Conservation (phyloP, 2,329 filamentous ascomycete genomes). For the Clarireedia sp. region DNA sequence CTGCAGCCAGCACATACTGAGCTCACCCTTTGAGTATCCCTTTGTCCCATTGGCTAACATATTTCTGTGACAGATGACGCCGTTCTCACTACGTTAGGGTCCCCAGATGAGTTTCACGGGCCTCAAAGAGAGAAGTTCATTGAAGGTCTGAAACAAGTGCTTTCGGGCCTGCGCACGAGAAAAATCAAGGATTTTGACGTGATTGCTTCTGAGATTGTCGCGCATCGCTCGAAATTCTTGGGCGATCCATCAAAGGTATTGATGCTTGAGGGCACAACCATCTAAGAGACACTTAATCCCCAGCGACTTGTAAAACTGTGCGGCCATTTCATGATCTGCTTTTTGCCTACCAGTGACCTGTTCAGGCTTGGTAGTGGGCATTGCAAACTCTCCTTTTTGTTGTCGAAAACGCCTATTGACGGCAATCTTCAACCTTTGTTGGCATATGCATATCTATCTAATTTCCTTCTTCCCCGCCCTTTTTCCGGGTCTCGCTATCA, state of each 20-base stretch:
- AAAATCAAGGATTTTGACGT: constrained; percentile 58
- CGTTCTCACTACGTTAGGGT: constrained; percentile 64
- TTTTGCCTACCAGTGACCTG: constrained; percentile 9
- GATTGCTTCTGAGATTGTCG: constrained; percentile 59
- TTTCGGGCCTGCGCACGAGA: constrained; percentile 50
- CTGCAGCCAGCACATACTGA: constrained; percentile 19
- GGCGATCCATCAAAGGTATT: constrained; percentile 58
- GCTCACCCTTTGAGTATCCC: constrained; percentile 18
- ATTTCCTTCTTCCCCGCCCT: background rate
- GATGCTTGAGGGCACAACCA: constrained; percentile 38
- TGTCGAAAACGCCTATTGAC: background rate
- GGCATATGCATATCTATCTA: background rate
- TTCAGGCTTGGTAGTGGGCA: constrained; percentile 6
- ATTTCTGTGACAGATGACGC: constrained; percentile 51
- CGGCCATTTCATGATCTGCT: constrained; percentile 5
- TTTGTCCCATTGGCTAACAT: constrained; percentile 34
- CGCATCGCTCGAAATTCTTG: constrained; percentile 57
- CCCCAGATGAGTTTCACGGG: constrained; percentile 53
- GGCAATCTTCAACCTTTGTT: background rate
- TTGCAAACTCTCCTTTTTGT: background rate
- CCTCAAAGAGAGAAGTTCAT: constrained; percentile 54
- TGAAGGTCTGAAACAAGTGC: constrained; percentile 52
- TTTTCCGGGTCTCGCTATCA: background rate
- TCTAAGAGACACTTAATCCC: constrained; percentile 15
- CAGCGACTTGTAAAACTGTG: constrained; percentile 22